Percentiles rank a stretch among this genome's conserved stretches.
Evolutionary conservation across 495 filamentous ascomycete genomes (phyloP).

Genomic region (Aspergillus asperescens): DNA sequence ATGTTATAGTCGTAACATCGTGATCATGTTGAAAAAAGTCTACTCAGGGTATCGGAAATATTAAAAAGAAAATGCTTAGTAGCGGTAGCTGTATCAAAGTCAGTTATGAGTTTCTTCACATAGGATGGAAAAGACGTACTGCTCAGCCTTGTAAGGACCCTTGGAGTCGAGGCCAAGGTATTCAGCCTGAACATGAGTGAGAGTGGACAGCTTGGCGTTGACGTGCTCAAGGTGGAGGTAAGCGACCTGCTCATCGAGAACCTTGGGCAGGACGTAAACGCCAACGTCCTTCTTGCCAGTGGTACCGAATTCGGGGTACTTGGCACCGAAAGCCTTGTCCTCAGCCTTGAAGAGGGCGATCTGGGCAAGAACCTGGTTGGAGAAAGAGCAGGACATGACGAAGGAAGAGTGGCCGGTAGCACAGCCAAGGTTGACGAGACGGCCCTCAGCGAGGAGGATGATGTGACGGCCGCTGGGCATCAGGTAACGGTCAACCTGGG

Average conservation of each 20-base stretch:
- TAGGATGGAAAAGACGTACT: conserved; percentile 8
- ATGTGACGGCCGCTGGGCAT: conserved; percentile 94
- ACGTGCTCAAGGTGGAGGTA: conserved; percentile 88
- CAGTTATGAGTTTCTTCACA: conserved; percentile 1
- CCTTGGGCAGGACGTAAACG: conserved; percentile 98
- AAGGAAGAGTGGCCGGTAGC: conserved; percentile 99
- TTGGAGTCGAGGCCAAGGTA: conserved; percentile 79
- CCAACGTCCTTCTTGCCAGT: conserved; percentile 80
- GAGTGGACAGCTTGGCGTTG: conserved; percentile 85
- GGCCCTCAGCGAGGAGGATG: conserved; percentile 96
- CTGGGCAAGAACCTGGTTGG: conserved; percentile 99
- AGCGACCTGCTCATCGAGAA: conserved; percentile 96
- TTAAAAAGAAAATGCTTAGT: conserved; percentile 38
- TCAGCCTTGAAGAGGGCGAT: conserved; percentile 95
- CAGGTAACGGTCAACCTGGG: conserved; percentile 95
- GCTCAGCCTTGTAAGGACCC: conserved; percentile 92
- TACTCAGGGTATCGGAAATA: conserved; percentile 42
- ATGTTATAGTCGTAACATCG: conserved; percentile 56
- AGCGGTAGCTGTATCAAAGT: conserved; percentile 42
- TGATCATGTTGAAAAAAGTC: conserved; percentile 60
- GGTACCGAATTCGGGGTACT: conserved; percentile 95
- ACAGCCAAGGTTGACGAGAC: conserved; percentile 98
- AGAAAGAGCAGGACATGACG: conserved; percentile 99
- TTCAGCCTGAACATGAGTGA: conserved; percentile 82
- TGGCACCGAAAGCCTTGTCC: conserved; percentile 79